Conservation (phyloP, 352 stramenopile genomes). For the Globisporangium megalacanthum region DNA sequence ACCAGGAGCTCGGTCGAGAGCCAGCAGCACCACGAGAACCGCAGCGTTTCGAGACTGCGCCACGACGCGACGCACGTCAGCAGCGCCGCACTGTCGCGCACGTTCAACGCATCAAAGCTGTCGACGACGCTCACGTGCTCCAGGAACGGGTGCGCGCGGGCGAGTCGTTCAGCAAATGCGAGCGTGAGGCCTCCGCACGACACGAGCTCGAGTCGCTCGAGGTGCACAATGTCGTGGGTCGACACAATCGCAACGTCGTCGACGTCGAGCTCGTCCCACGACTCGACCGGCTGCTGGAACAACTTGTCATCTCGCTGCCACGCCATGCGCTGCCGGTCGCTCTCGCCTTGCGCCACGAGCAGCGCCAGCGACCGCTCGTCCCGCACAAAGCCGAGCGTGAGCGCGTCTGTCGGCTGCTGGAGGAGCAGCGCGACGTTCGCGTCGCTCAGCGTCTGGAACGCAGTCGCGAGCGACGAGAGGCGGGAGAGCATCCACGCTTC, state of each 20-base stretch:
- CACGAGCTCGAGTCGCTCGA: conserved; percentile 61
- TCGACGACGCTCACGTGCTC: conserved; percentile 60
- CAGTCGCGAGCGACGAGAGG: conserved; percentile 51
- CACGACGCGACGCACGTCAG: conserved; percentile 45
- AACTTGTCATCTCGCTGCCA: conserved; percentile 27
- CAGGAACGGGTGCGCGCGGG: conserved; percentile 39
- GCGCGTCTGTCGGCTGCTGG: conserved; percentile 43
- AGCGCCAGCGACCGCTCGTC: conserved; percentile 40
- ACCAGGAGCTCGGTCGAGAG: conserved; percentile 73
- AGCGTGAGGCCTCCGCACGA: conserved; percentile 58
- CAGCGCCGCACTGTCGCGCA: conserved; percentile 34
- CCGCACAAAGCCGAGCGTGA: conserved; percentile 69
- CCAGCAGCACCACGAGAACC: conserved; percentile 81
- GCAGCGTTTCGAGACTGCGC: conserved; percentile 53
- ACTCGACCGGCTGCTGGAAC: conserved; percentile 41
- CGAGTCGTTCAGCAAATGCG: conserved; percentile 38
- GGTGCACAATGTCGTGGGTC: conserved; percentile 42
- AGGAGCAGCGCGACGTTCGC: conserved; percentile 58
- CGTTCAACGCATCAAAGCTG: conserved; percentile 53
- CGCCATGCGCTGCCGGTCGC: conserved; percentile 32
- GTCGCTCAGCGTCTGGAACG: conserved; percentile 69
- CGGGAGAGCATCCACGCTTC: conserved; percentile 77
- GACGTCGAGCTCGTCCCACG: conserved; percentile 67
- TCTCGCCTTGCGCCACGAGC: conserved; percentile 30
- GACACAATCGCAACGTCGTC: conserved; percentile 64